Evolutionary conservation across 768 basidiomycete species (phyloP).

Genomic region (Lentinula sp.): DNA sequence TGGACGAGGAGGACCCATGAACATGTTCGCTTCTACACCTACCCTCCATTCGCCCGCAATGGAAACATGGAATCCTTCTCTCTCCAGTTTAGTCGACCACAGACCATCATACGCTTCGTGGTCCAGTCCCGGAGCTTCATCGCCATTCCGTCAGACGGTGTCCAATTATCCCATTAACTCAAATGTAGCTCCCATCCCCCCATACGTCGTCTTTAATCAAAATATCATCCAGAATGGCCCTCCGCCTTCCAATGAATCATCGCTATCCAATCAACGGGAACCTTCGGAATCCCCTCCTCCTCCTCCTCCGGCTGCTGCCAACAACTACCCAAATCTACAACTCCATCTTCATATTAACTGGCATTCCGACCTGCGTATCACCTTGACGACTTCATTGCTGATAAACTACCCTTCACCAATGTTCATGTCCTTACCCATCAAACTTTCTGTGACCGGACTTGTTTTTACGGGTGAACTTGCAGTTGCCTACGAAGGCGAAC

Average conservation of each 20-base stretch:
- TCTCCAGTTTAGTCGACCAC: background rate
- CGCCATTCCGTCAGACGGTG: conserved; percentile 11
- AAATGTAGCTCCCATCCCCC: conserved; percentile 17
- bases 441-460: conserved; percentile 86
- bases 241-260: conserved; percentile 4
- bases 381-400: conserved; percentile 85
- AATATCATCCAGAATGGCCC: background rate
- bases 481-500: conserved; percentile 85
- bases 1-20: conserved; percentile 43
- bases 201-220: background rate
- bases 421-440: conserved; percentile 97
- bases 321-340: conserved; percentile 68
- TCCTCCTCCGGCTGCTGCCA: conserved; percentile 21
- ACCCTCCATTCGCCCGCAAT: conserved; percentile 17
- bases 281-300: conserved; percentile 4
- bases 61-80: background rate
- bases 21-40: conserved; percentile 55
- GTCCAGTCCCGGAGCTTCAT: conserved; percentile 9
- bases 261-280: conserved; percentile 7
- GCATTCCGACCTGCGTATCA: conserved; percentile 83
- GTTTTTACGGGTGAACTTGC: conserved; percentile 84
- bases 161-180: conserved; percentile 30
- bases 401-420: conserved; percentile 96
- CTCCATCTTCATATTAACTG: conserved; percentile 82
- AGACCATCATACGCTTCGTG: background rate